phyloP scores from a whole-genome alignment of 768 basidiomycete genomes.

The Xanthoconium purpureum region DNA sequence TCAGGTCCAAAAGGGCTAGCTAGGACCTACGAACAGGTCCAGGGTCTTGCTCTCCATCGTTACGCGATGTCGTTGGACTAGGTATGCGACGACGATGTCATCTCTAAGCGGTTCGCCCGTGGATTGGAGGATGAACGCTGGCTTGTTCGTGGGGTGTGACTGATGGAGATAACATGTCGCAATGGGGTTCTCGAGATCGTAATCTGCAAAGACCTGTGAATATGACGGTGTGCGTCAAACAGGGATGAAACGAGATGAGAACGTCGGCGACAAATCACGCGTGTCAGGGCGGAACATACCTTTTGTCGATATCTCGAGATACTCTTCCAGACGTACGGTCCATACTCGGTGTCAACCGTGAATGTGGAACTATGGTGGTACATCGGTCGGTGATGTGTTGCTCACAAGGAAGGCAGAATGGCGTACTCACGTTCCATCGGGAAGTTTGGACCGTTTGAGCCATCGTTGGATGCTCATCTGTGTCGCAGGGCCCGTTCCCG shows the following conservation, averaged over 20 bases:
- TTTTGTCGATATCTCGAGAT: slow-evolving; percentile 22
- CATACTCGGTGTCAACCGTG: slow-evolving; percentile 21
- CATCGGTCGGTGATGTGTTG: not conserved
- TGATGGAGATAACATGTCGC: slow-evolving; percentile 22
- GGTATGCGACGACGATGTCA: slow-evolving; percentile 29
- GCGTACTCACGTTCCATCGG: slow-evolving; percentile 23
- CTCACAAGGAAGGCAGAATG: too few species aligned
- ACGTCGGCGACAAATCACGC: not conserved
- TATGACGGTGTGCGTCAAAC: not conserved
- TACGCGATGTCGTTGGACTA: slow-evolving; percentile 26
- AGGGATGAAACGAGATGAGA: not conserved
- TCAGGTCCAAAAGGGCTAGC: not conserved
- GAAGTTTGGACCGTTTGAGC: slow-evolving; percentile 25
- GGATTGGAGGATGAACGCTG: slow-evolving; percentile 22
- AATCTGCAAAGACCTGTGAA: slow-evolving; percentile 22
- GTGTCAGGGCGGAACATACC: slow-evolving; percentile 6
- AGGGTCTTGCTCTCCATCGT: slow-evolving; percentile 24
- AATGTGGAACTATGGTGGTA: slow-evolving; percentile 13
- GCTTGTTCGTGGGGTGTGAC: slow-evolving; percentile 3
- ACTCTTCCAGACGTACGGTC: slow-evolving; percentile 27
- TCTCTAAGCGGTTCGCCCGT: slow-evolving; percentile 28
- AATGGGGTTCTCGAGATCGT: slow-evolving; percentile 22
- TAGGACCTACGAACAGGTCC: slow-evolving; percentile 24
- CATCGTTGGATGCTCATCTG: slow-evolving; percentile 25
- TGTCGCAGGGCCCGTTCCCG: not conserved